Base-by-base conservation (phyloP, 805 yeast species). In the Candida chauliodis region DNA sequence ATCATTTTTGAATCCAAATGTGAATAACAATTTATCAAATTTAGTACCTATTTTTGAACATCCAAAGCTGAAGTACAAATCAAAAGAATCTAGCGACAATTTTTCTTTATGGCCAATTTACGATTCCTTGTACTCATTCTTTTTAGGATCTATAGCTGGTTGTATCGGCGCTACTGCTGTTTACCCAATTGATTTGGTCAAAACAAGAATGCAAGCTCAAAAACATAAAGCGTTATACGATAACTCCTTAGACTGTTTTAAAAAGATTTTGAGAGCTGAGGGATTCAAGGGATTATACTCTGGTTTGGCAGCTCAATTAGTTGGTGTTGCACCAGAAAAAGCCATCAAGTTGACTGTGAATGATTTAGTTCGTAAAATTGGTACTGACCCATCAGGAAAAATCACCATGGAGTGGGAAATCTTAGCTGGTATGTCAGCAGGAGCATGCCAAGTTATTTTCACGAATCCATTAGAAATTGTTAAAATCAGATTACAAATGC, bases 301-400 rank as follows among this genome's bases (percentile, higher is more conserved):
- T 4, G 99, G 99, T 38, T 70, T 91, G 36, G 85, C 87, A 8
- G 97, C 98, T 13, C 98, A 93, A 63, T 70, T 91, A 53, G 79
- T 93, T 34, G 99, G 99, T 49, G 98, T 91, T 36, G 98, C 98
- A 0, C 99, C 99, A 2, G 99, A 91, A 61, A 91, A 91, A 69
- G 98, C 98, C 30, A 91, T 91, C 54, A 91, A 91, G 65, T 76
- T 91, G 48, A 90, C 98, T 0, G 95, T 91, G 27, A 91, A 91
- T 63, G 99, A 91, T 58, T 67, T 85, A 40, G 81, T 89, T 41
- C 77, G 98, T 52, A 80, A 81, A 20, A 71, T 78, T 38, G 80
- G 91, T 45, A 73, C 86, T 25, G 56, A 58, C 15, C 63, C 57
- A n/a, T 28, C 43, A 15, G 72, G 73, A 14, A 37, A 49, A 34